These are phyloP conservation scores for Gloeophyllum trabeum DNA, from an alignment of 768 basidiomycete species.

Conservation along the genomic window DNA sequence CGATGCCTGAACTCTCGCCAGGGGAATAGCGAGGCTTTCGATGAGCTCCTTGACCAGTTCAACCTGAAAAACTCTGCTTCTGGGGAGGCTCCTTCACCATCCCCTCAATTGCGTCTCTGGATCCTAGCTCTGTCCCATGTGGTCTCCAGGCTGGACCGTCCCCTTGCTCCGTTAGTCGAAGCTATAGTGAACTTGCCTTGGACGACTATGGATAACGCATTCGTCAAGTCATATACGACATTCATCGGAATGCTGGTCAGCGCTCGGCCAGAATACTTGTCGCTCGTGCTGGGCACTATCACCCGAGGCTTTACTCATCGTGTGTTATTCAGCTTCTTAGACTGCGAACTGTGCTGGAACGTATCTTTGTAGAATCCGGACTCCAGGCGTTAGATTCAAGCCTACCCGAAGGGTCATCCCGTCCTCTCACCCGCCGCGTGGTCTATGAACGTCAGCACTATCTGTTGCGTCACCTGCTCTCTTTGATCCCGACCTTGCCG, in stretches of 20 bases:
- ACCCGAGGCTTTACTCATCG: constrained; percentile 85
- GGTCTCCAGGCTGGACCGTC: constrained; percentile 78
- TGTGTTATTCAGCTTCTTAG: constrained; percentile 42
- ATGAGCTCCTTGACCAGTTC: constrained; percentile 87
- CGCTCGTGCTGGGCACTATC: constrained; percentile 70
- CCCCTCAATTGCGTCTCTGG: constrained; percentile 63
- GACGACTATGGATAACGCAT: constrained; percentile 78
- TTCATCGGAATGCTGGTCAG: constrained; percentile 90
- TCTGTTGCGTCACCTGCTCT: constrained; percentile 78
- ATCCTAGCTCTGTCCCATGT: constrained; percentile 84
- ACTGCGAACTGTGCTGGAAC: no score
- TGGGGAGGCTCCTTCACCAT: constrained; percentile 19
- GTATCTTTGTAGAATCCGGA: constrained; percentile 67
- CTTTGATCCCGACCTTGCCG: constrained; percentile 85
- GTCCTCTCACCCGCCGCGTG: constrained; percentile 67
- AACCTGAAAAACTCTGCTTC: constrained; percentile 31
- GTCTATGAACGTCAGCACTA: constrained; percentile 83
- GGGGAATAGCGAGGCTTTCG: constrained; percentile 69
- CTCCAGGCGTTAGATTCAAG: constrained; percentile 47
- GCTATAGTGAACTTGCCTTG: constrained; percentile 85
- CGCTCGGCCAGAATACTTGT: constrained; percentile 85
- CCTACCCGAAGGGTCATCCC: constrained; percentile 51
- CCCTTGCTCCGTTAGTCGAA: constrained; percentile 72
- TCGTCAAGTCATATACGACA: constrained; percentile 81
- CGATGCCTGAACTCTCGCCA: constrained; percentile 23